phyloP scores from a whole-genome alignment of 257 asterid species.

The Buddleja alternifolia region DNA sequence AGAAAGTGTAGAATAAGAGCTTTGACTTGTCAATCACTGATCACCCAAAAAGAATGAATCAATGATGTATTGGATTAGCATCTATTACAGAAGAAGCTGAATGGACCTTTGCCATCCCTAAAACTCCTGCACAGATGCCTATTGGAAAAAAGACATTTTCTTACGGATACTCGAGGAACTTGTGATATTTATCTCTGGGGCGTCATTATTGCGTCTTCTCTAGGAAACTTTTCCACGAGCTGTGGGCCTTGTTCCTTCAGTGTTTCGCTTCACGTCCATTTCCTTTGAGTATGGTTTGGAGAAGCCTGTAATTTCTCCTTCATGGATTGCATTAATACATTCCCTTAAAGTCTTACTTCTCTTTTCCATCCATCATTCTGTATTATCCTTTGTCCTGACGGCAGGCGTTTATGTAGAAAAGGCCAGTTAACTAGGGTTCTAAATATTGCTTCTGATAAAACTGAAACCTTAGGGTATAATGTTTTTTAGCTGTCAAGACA shows the following conservation, averaged over 20 bases:
- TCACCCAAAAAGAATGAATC: conserved; percentile 1
- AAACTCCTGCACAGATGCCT: not conserved
- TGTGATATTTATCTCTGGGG: not conserved
- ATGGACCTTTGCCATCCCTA: not conserved
- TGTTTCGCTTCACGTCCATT: not conserved
- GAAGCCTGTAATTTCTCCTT: not conserved
- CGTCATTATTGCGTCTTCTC: not conserved
- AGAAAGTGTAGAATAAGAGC: conserved; percentile 1
- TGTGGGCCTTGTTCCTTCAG: not conserved
- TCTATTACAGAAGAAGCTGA: not conserved
- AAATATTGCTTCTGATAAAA: not conserved
- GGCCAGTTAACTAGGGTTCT: not conserved
- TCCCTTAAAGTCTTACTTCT: no score
- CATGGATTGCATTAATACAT: not conserved
- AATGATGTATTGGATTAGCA: conserved; percentile 1
- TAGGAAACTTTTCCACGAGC: not conserved
- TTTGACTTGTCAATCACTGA: not conserved
- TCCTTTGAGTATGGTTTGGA: not conserved
- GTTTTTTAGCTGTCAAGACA: not conserved
- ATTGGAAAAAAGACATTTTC: not conserved
- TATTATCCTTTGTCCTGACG: no score
- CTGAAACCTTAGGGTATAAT: conserved; percentile 1
- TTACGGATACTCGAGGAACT: conserved; percentile 10
- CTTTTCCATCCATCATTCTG: no score
- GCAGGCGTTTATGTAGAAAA: not conserved